phyloP scores from a whole-genome alignment of 495 filamentous ascomycete species.

The Aspergillus taichungensis region DNA sequence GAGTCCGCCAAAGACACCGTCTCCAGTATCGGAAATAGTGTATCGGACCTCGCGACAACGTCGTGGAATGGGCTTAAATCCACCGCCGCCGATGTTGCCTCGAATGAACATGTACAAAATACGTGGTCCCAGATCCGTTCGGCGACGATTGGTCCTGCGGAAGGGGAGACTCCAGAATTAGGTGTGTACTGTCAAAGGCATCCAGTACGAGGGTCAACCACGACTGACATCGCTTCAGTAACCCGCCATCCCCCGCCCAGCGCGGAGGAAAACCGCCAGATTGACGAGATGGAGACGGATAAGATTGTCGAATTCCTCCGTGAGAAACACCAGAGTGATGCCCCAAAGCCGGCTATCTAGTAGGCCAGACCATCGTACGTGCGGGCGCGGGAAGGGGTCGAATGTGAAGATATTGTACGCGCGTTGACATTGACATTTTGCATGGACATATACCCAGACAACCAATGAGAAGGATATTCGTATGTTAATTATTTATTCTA shows the following conservation, averaged over 20 bases:
- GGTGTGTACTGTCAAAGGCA: no score
- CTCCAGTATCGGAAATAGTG: no score
- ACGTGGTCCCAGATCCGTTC: not conserved
- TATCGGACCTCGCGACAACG: no score
- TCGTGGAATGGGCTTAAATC: no score
- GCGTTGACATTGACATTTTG: not conserved
- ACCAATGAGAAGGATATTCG: not conserved
- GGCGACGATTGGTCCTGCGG: not conserved
- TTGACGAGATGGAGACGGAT: conserved; percentile 24
- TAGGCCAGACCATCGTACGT: not conserved
- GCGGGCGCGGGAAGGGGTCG: not conserved
- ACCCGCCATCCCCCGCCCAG: not conserved
- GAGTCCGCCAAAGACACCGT: no score
- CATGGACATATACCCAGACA: not conserved
- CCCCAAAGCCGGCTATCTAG: not conserved
- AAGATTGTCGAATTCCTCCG: conserved; percentile 24
- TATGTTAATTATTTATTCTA: not conserved
- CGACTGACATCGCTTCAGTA: not conserved
- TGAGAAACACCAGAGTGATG: conserved; percentile 20
- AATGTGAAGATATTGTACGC: not conserved
- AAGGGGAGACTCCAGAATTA: not conserved
- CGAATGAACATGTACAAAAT: not conserved
- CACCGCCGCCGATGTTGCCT: no score
- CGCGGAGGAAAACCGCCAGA: conserved; percentile 10
- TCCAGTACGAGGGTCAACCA: no score